Conservation (phyloP, 1,284 basidiomycete species). For the Leccinum pachyderme region DNA sequence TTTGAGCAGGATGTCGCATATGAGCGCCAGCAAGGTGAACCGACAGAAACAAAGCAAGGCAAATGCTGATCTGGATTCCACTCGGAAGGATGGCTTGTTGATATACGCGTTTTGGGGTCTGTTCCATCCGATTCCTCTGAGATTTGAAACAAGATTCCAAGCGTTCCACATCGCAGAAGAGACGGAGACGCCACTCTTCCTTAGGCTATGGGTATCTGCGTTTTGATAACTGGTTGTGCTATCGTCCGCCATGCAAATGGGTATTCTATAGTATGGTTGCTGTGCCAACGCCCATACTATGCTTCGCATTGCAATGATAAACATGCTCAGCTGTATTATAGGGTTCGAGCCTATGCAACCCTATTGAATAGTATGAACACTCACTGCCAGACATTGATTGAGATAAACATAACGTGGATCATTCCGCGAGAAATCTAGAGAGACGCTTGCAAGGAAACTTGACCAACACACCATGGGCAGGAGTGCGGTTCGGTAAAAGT, state of each 20-base stretch:
- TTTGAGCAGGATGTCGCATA: constrained; percentile 8
- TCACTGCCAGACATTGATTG: constrained; percentile 28
- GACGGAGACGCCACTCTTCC: constrained; percentile 1
- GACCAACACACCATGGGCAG: constrained; percentile 26
- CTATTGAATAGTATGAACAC: background rate
- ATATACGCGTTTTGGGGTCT: constrained; percentile 10
- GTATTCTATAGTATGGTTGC: constrained; percentile 17
- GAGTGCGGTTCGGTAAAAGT: constrained; percentile 19
- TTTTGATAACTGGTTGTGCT: background rate
- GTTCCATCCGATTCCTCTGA: constrained; percentile 31
- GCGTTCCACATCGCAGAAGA: constrained; percentile 27
- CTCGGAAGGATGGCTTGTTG: constrained; percentile 9
- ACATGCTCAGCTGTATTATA: constrained; percentile 24
- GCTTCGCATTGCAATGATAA: constrained; percentile 27
- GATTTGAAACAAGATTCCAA: constrained; percentile 26
- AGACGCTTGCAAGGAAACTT: constrained; percentile 12
- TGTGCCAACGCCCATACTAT: constrained; percentile 20
- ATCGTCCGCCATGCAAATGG: constrained; percentile 5
- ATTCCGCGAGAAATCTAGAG: constrained; percentile 25
- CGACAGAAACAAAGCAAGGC: constrained; percentile 18
- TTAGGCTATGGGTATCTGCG: background rate
- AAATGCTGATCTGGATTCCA: constrained; percentile 24
- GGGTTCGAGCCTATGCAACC: background rate
- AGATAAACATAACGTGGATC: constrained; percentile 12
- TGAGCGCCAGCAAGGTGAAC: constrained; percentile 1